Base-by-base conservation (phyloP, 345 rosid genomes). In the Eutrema japonicum region DNA sequence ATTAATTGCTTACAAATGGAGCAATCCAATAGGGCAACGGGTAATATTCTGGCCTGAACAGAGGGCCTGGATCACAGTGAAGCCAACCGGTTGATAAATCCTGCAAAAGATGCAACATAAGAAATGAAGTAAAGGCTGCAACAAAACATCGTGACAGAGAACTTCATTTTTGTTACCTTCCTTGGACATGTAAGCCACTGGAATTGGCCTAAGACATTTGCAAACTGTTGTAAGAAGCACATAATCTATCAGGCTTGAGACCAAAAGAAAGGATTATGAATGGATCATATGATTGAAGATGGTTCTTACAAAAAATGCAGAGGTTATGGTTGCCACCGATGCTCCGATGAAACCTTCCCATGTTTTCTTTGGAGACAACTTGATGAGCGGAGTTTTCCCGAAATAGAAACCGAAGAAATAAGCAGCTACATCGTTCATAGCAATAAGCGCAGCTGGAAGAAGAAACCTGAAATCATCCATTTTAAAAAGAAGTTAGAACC, bases 331-430 rank as follows among this genome's bases (percentile, higher is more conserved):
- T 63, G 96, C 81, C 16, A 91, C 81, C 5, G 96, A 92, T 69
- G 96, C 99, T 61, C 98, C 99, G 11, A 92, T 87, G 76, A 92
- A 95, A 41, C 97, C 99, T 85, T 95, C 99, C 99, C 97, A 95
- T 30, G 97, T 95, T 84, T 95, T 92, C 87, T 95, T 95, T 10
- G 97, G 97, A 70, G 96, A 92, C 80, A 95, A 52, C 71, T 92
- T 88, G 81, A 92, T 95, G 78, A 95, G 79, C 1, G 96, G 99
- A 61, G 97, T 95, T 85, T 64, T 87, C 33, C 99, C 99, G 50
- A 92, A 95, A 73, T 89, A 95, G 87, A 95, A 95, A 72, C 99
- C 96, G 30, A 85, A 87, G 76, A 92, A 65, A 72, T 92, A 88
- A 12, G 99, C 99, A 8, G 88, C 88, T 56, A 89, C 87, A 57